Percentiles rank a stretch among this genome's conserved stretches.
Evolutionary conservation across 2,329 filamentous ascomycete species (phyloP).

Genomic region (Aspergillus udagawae): DNA sequence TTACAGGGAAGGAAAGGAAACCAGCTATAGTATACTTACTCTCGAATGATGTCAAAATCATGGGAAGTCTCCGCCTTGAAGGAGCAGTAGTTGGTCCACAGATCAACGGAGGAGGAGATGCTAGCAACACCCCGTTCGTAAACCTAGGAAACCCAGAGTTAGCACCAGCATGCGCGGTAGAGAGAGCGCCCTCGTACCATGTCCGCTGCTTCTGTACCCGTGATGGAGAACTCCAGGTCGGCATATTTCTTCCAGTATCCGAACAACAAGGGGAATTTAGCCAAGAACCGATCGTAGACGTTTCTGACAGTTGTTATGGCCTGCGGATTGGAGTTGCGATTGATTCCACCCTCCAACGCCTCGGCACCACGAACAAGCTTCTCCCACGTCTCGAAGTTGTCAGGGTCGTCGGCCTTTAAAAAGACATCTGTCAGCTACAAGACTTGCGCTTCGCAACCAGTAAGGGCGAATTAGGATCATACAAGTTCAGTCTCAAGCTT

Average conservation of each 20-base stretch:
- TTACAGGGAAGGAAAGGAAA: constrained; percentile 65
- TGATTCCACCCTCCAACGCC: constrained; percentile 83
- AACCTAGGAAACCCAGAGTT: constrained; percentile 52
- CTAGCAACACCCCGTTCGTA: constrained; percentile 94
- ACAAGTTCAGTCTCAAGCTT: constrained; percentile 76
- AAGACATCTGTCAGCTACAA: constrained; percentile 7
- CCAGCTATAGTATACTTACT: constrained; percentile 79
- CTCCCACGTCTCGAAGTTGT: constrained; percentile 95
- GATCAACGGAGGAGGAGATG: constrained; percentile 87
- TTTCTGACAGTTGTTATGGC: constrained; percentile 83
- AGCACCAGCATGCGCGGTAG: not conserved
- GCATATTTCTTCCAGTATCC: constrained; percentile 99
- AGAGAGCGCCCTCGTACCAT: constrained; percentile 60
- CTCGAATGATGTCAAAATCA: constrained; percentile 91
- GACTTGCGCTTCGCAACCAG: not conserved
- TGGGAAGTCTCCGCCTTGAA: constrained; percentile 99
- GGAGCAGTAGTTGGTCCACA: constrained; percentile 95
- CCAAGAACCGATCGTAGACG: constrained; percentile 86
- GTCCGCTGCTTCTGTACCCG: constrained; percentile 92
- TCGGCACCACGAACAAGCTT: constrained; percentile 81
- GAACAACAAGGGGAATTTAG: constrained; percentile 92
- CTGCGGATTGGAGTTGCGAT: constrained; percentile 92
- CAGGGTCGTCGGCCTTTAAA: constrained; percentile 64
- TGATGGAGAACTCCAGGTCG: constrained; percentile 94
- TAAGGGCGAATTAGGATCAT: constrained; percentile 36